Base-by-base conservation (phyloP, 139 green algal genomes). In the Haematococcus sp. region DNA sequence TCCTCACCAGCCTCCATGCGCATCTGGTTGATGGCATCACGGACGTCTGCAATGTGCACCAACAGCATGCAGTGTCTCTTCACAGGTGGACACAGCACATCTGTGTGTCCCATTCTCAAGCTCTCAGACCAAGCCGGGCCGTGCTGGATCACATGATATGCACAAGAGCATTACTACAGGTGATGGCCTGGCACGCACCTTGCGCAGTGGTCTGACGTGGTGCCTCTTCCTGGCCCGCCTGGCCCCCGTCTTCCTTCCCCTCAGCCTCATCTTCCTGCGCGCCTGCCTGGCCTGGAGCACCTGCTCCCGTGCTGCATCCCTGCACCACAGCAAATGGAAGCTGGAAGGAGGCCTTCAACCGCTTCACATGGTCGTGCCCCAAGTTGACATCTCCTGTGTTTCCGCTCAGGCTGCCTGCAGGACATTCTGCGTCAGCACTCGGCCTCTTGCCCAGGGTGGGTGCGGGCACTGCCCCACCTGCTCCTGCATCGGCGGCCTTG, bases 11-110 rank as follows among this genome's bases (percentile, higher is more conserved):
- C 68, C 19, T 74, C 51, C 33, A 35, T 59, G 17, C 54, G 31
- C 60, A 80, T 63, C 40, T 70, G 19, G 22, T 76, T 60, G 17
- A 79, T 63, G 17, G 33, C 73, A 65, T 68, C 68, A 25, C 77
- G 65, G 7, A 83, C 51, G 43, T 83, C 77, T 34, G 49, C 59
- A 64, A 31, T 52, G 27, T 32, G 34, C 3, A 30, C n/a, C 27
- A 43, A 43, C 68, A 15, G 67, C 25, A 25, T 0, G 22, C 23
- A 0, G 46, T 27, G 46, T 16, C 46, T 23, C 46, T 16, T 65
- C 9, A 2, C 25, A 31, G 61, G 32, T 52, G 15, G 46, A 30
- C 22, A 46, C 46, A 20, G n/a, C n/a, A n/a, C n/a, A n/a, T n/a
- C n/a, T n/a, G n/a, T n/a, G n/a, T n/a, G n/a, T n/a, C n/a, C n/a